Base-by-base conservation (phyloP, 148 eudicot genomes). In the Cornus kousa region DNA sequence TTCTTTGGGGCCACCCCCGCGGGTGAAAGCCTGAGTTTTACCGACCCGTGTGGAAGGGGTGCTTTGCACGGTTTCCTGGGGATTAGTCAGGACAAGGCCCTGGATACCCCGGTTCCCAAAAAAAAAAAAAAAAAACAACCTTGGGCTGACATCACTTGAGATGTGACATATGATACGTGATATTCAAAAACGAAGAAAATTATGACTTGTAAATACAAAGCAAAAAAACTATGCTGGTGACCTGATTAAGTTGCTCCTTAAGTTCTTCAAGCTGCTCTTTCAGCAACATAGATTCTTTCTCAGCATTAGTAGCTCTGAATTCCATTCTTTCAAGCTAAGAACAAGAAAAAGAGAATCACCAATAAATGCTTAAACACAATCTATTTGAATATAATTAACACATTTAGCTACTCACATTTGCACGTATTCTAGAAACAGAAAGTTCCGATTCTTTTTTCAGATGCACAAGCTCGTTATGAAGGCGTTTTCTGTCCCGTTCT, bases 271-370 rank as follows among this genome's bases (percentile, higher is more conserved):
- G 80, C 85, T 89, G 89, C 83, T 89, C 91, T 81, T 82, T 86
- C 71, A 93, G 82, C 57, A 89, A 72, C 75, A 55, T 84, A 23
- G 90, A 87, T 86, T 94, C 99, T 68, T 84, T 86, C 84, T 92
- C 95, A 48, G 98, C 93, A 89, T 81, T 86, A 40, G 74, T 80
- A 78, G 97, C 97, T 81, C 83, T 89, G 79, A 80, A 91, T 84
- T 92, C 94, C 93, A 88, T 89, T 76, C 62, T 93, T 85, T 93
- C 98, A 83, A 96, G 94, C 99, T 96, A 80, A 69, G 67, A 65
- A 67, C 55, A 82, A 57, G 69, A 55, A 81, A 13, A 43, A 39
- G 22, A 7, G 31, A 24, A 74, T 53, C 37, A 59, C 62, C 43
- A 78, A 66, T 23, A 33, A 32, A 68, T 17, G 60, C 13, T 48